Evolutionary conservation across 2,329 filamentous ascomycete genomes (phyloP), one percentile per base, ranked within the genome.

Genomic region (Ophiostoma australiae): DNA sequence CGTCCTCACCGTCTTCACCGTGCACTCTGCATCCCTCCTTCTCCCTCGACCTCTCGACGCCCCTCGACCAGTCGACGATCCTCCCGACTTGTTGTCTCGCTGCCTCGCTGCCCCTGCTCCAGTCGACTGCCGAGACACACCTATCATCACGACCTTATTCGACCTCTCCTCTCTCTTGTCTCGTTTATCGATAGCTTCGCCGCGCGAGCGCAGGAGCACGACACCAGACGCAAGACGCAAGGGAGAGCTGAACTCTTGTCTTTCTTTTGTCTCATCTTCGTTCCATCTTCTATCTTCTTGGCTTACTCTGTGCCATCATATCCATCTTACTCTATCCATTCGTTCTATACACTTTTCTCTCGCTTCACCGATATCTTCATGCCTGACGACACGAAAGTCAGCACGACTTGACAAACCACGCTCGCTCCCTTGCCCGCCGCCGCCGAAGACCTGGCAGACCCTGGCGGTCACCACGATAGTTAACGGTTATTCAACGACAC

Each of bases 1-100:
- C 58, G 27, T 63, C 58, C 15, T 63, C 27, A 33, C 23, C 58
- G 11, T 63, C 23, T 27, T 63, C 58, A 63, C 58, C 58, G 58
- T 35, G 58, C 58, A 63, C 13, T 13, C 15, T 63, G 58, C 58
- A 63, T 63, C 27, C 15, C 58, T 63, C 58, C 15, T 41, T 41
- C 39, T 41, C 13, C 6, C 27, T 20, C 58, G 58, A 63, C 58
- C 1, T 13, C 27, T 20, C 58, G 58, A 63, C 58, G 27, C 27
- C 27, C 58, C 27, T 63, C 27, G 27, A 63, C 27, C 58, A 35
- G 58, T 63, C 58, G 58, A 63, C 58, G 23, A 33, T 13, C 58
- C 27, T 20, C 10, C 31, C 55, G 27, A 35, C 52, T 61, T 3
- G 55, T 31, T 17, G 41, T 20, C 41, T 48, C 17, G 44, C 27